phyloP scores from a whole-genome alignment of 805 yeast species.

The Wickerhamiella parazyma region DNA sequence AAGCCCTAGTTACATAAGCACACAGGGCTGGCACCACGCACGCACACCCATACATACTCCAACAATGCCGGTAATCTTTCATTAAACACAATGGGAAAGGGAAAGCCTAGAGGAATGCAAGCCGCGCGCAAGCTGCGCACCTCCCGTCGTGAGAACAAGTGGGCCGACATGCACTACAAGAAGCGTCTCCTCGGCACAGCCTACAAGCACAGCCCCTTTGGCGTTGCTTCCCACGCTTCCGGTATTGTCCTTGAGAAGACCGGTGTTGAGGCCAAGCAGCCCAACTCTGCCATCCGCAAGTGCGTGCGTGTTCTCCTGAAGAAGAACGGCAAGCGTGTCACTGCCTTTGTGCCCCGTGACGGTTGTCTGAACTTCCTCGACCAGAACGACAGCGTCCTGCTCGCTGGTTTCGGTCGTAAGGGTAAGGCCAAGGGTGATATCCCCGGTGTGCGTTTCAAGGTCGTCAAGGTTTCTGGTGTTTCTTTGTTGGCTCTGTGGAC shows the following conservation, averaged over 20 bases:
- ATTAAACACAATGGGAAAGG: constrained; percentile 79
- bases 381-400: constrained; percentile 98
- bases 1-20: not conserved
- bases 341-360: constrained; percentile 99
- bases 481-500: constrained; percentile 99
- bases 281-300: constrained; percentile 99
- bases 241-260: constrained; percentile 99
- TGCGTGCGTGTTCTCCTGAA: constrained; percentile 99
- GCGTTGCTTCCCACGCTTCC: constrained; percentile 99
- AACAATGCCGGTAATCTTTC: constrained; percentile 5
- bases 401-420: constrained; percentile 99
- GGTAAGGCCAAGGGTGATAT: constrained; percentile 99
- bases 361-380: constrained; percentile 99
- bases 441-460: constrained; percentile 99
- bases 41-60: not conserved
- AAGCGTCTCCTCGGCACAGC: constrained; percentile 99
- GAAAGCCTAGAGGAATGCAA: constrained; percentile 99
- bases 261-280: constrained; percentile 99
- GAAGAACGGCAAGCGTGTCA: constrained; percentile 99
- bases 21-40: constrained; percentile 7
- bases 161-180: constrained; percentile 99
- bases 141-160: constrained; percentile 99
- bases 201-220: constrained; percentile 99
- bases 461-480: constrained; percentile 99
- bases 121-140: constrained; percentile 99